A percentile compares a stretch with the other conserved stretches of the same genome.
Evolutionary conservation across 78 protist species (phyloP).

Genomic region (Polysphondylium violaceum): DNA sequence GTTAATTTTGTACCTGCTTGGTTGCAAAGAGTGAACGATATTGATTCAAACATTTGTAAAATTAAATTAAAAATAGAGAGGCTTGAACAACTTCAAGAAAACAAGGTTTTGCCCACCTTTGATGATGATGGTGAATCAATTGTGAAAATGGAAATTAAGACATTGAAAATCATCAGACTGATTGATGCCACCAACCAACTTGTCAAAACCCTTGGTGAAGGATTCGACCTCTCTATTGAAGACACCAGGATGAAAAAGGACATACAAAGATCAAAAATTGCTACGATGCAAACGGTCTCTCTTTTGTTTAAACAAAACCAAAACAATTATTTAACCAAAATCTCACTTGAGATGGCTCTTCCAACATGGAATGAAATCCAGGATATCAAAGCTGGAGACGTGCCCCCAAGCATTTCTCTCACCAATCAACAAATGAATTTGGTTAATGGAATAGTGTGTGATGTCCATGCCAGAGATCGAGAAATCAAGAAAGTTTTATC

Average conservation of each 20-base stretch:
- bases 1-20: constrained; percentile 35
- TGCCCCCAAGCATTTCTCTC: neutral
- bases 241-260: constrained; percentile 54
- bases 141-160: constrained; percentile 30
- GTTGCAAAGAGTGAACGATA: constrained; percentile 15
- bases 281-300: constrained; percentile 18
- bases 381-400: neutral
- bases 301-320: constrained; percentile 49
- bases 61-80: constrained; percentile 8
- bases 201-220: constrained; percentile 39
- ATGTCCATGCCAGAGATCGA: neutral
- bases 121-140: constrained; percentile 20
- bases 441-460: neutral
- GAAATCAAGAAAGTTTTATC: constrained; percentile 38
- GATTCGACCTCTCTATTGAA: constrained; percentile 4
- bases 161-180: constrained; percentile 24
- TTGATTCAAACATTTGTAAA: constrained; percentile 21
- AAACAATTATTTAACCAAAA: constrained; percentile 41
- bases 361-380: neutral
- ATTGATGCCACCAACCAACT: constrained; percentile 30
- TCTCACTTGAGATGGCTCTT: too few species aligned
- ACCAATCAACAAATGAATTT: neutral
- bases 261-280: constrained; percentile 46
- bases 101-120: constrained; percentile 22
- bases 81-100: constrained; percentile 13